Evolutionary conservation across 495 filamentous ascomycete species (phyloP).

Genomic region (Tuber calosporum): DNA sequence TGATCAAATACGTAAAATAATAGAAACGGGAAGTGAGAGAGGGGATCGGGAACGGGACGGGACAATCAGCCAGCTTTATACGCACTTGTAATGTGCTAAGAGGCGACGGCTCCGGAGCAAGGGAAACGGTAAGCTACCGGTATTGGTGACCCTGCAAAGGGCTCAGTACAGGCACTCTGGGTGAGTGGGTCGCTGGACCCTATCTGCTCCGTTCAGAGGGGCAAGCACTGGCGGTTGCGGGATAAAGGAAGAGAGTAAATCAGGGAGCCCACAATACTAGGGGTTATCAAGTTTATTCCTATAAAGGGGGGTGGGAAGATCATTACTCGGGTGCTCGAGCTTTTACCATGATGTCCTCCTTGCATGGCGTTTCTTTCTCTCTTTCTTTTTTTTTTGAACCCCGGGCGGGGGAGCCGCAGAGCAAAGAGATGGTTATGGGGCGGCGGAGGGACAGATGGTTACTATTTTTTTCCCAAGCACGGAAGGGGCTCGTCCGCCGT

Average conservation of each 20-base stretch:
- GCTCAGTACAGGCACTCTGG: neutral
- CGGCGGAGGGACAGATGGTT: neutral
- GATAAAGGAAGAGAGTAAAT: neutral
- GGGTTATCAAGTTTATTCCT: too few relatives aligned
- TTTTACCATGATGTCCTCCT: neutral
- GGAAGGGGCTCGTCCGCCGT: neutral
- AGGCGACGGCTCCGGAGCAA: neutral
- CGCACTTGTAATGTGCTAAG: neutral
- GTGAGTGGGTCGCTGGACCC: neutral
- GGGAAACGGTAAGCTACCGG: neutral
- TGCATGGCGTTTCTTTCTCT: neutral
- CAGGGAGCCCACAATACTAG: neutral
- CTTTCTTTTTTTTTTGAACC: neutral
- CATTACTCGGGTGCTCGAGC: neutral
- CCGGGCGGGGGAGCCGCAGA: neutral
- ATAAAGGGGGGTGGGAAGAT: neutral
- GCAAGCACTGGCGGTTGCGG: neutral
- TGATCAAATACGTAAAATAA: slow-evolving; percentile 1
- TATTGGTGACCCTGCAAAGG: neutral
- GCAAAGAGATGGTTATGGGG: neutral
- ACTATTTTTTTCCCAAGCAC: neutral
- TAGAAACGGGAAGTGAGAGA: slow-evolving; percentile 3
- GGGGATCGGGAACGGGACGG: slow-evolving; percentile 1
- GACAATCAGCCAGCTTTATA: slow-evolving; percentile 2
- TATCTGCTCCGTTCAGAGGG: neutral